Evolutionary conservation across 345 rosid genomes (phyloP).

Genomic region (Eucalyptus curtisii): DNA sequence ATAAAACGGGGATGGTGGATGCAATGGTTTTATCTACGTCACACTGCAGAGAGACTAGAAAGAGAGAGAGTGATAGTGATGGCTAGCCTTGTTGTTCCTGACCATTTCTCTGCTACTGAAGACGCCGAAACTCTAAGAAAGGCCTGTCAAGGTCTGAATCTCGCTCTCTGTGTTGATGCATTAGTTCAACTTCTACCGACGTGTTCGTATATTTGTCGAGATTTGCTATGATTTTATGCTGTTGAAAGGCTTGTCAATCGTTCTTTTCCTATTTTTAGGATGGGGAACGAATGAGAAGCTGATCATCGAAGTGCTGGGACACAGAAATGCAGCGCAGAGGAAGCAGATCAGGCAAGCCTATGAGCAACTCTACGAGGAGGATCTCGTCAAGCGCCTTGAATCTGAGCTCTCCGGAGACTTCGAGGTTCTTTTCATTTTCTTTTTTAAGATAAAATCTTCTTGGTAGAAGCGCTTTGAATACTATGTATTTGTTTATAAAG

Average conservation of each 20-base stretch:
- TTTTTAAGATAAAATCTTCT: not conserved
- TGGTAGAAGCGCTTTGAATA: not conserved
- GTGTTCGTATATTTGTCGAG: not conserved
- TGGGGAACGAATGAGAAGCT: constrained; percentile 50
- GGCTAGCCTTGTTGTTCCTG: constrained; percentile 22
- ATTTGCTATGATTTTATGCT: not conserved
- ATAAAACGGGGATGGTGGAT: not conserved
- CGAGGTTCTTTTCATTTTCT: not conserved
- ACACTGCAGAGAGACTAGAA: not conserved
- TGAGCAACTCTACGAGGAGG: constrained; percentile 23
- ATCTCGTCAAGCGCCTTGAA: constrained; percentile 48
- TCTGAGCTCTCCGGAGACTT: constrained; percentile 48
- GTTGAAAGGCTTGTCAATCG: not conserved
- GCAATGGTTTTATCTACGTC: not conserved
- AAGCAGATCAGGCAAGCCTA: constrained; percentile 40
- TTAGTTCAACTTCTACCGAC: too few species aligned
- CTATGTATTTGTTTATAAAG: not conserved
- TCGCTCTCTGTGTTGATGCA: not conserved
- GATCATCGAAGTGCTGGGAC: constrained; percentile 28
- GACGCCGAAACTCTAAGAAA: constrained; percentile 34
- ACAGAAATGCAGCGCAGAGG: constrained; percentile 44
- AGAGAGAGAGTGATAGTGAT: not conserved
- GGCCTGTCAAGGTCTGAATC: constrained; percentile 22
- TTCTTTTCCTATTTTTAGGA: constrained; percentile 2
- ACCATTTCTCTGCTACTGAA: constrained; percentile 11